Conservation (phyloP, 140 eudicot species). For the Oenanthe javanica region DNA sequence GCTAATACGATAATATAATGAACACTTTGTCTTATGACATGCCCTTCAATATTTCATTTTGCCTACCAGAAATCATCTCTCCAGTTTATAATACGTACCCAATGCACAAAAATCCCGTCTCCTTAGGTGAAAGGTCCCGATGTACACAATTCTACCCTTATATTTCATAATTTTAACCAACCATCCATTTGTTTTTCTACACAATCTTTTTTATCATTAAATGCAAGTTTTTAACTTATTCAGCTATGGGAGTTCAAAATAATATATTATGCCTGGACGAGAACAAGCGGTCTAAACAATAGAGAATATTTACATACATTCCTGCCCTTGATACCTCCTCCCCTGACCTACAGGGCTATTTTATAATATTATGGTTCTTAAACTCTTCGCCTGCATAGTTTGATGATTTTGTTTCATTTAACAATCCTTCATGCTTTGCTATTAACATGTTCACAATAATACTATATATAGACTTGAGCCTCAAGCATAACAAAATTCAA, state of each 20-base stretch:
- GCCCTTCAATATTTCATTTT: background rate
- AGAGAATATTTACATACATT: slow-evolving; percentile 6
- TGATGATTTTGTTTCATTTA: slow-evolving; percentile 2
- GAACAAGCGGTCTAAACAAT: slow-evolving; percentile 12
- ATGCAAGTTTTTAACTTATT: background rate
- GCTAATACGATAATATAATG: background rate
- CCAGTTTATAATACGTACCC: background rate
- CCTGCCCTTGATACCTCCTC: slow-evolving; percentile 5
- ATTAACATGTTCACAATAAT: background rate
- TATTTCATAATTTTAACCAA: background rate
- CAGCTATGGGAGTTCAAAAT: background rate
- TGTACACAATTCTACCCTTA: background rate
- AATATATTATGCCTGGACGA: background rate
- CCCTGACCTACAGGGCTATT: slow-evolving; percentile 25
- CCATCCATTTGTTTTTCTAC: background rate
- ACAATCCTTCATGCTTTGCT: background rate
- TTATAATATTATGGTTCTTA: background rate
- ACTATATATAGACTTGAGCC: slow-evolving; percentile 10
- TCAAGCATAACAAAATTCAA: slow-evolving; percentile 16
- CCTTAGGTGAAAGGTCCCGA: background rate
- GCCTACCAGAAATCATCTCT: background rate
- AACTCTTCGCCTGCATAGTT: slow-evolving; percentile 3
- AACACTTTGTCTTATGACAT: background rate
- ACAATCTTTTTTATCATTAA: background rate
- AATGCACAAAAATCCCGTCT: background rate